Percentiles rank a stretch among this genome's conserved stretches.
phyloP scores from a whole-genome alignment of 805 yeast species.

The Candida stauntonica region DNA sequence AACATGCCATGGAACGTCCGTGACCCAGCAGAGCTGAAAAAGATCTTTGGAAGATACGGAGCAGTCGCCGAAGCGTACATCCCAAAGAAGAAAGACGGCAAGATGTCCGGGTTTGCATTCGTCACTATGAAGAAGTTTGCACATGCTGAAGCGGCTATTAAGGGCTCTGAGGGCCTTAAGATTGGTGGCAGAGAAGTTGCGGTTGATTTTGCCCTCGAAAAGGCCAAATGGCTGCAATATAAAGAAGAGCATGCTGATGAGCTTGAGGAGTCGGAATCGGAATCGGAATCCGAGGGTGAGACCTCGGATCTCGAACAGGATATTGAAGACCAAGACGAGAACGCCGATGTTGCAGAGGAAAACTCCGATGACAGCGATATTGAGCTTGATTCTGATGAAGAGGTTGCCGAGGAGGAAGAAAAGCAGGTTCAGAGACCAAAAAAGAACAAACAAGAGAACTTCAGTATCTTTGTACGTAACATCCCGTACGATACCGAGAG shows the following conservation, averaged over 20 bases:
- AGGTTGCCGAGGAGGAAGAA: conserved; percentile 27
- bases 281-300: conserved; percentile 28
- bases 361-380: conserved; percentile 25
- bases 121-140: conserved; percentile 79
- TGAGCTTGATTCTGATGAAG: conserved; percentile 33
- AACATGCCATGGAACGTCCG: conserved; percentile 96
- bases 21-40: conserved; percentile 65
- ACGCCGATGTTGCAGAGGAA: conserved; percentile 26
- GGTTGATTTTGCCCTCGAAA: conserved; percentile 90
- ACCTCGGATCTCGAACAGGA: conserved; percentile 18
- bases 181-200: conserved; percentile 90
- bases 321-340: conserved; percentile 21
- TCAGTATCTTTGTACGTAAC: conserved; percentile 81
- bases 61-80: conserved; percentile 84
- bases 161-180: conserved; percentile 66
- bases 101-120: conserved; percentile 92
- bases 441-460: conserved; percentile 61
- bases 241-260: conserved; percentile 42
- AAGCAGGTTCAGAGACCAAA: conserved; percentile 33
- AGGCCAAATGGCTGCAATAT: conserved; percentile 70
- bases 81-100: conserved; percentile 84
- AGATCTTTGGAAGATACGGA: conserved; percentile 72
- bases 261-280: conserved; percentile 35
- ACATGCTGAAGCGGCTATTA: conserved; percentile 78
- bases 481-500: conserved; percentile 91